Conservation (phyloP, 2,329 filamentous ascomycete species). For the Aspergillus ibericus region DNA sequence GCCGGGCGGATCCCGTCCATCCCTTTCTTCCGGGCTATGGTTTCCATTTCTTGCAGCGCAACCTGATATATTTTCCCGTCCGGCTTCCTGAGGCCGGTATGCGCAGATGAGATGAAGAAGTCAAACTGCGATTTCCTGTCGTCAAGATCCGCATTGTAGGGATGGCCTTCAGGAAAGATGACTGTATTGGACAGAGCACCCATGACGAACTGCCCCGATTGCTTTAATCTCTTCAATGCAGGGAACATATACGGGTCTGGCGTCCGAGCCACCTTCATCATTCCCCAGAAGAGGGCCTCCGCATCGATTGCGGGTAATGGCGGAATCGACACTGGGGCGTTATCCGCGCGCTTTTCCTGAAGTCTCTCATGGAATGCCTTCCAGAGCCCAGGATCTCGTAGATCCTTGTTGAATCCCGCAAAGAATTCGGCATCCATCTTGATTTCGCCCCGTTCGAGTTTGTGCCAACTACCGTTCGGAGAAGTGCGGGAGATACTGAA, state of each 20-base stretch:
- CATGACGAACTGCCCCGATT: slow-evolving; percentile 66
- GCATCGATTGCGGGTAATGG: slow-evolving; percentile 72
- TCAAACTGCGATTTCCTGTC: slow-evolving; percentile 73
- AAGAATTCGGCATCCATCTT: slow-evolving; percentile 75
- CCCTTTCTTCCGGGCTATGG: slow-evolving; percentile 59
- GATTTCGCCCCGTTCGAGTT: slow-evolving; percentile 80
- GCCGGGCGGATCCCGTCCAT: slow-evolving; percentile 57
- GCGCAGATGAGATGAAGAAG: slow-evolving; percentile 82
- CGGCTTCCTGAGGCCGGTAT: slow-evolving; percentile 84
- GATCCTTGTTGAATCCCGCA: slow-evolving; percentile 69
- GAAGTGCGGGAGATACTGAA: slow-evolving; percentile 77
- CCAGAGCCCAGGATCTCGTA: slow-evolving; percentile 70
- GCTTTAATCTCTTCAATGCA: slow-evolving; percentile 68
- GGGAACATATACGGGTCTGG: slow-evolving; percentile 89
- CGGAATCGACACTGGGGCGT: slow-evolving; percentile 46
- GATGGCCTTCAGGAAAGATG: slow-evolving; percentile 75
- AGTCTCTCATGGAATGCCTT: slow-evolving; percentile 52
- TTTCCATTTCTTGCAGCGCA: slow-evolving; percentile 66
- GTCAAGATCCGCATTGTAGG: slow-evolving; percentile 60
- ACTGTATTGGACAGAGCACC: slow-evolving; percentile 89
- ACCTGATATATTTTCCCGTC: slow-evolving; percentile 77
- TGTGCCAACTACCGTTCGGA: slow-evolving; percentile 83
- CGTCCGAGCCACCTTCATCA: slow-evolving; percentile 73
- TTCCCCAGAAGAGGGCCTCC: slow-evolving; percentile 79
- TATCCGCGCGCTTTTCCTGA: slow-evolving; percentile 27